A percentile compares a stretch with the other conserved stretches of the same genome.
phyloP scores from a whole-genome alignment of 139 green algal species.

The Chlorella sorokiniana region DNA sequence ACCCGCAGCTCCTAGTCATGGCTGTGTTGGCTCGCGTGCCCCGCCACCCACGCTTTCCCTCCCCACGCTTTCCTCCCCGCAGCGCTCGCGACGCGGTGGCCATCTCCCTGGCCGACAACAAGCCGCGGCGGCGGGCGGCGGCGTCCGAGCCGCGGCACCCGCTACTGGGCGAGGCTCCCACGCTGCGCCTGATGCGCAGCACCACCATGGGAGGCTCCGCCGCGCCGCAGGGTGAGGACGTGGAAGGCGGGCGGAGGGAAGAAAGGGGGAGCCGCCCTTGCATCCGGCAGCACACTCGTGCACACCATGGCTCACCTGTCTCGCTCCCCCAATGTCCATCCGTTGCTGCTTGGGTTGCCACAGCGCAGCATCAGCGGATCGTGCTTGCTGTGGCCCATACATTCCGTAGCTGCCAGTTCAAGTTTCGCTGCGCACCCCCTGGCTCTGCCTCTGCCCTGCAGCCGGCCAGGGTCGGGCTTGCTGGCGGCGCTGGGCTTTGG shows the following conservation, averaged over 20 bases:
- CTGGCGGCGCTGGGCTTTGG: slow-evolving; percentile 9
- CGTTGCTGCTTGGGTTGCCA: no score
- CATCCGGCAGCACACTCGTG: no score
- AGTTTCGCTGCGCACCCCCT: no score
- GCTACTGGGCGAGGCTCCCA: slow-evolving; percentile 80
- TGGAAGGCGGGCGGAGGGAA: background rate
- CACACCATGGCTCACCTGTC: no score
- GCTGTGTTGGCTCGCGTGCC: background rate
- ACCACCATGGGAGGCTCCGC: background rate
- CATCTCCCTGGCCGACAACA: slow-evolving; percentile 30
- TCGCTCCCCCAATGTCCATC: no score
- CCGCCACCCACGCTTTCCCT: background rate
- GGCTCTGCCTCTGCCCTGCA: background rate
- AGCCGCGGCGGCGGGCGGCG: slow-evolving; percentile 34
- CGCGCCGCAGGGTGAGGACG: background rate
- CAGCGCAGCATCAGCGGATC: no score
- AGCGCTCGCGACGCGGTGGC: slow-evolving; percentile 33
- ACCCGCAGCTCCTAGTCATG: no score
- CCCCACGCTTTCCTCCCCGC: background rate
- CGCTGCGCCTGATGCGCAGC: slow-evolving; percentile 75
- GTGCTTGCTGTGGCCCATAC: no score
- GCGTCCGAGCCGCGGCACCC: slow-evolving; percentile 77
- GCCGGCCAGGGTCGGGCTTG: background rate
- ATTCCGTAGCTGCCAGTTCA: no score
- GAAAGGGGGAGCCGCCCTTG: no score